Evolutionary conservation across 2,329 filamentous ascomycete species (phyloP).

Genomic region (Parascedosporium putredinis): DNA sequence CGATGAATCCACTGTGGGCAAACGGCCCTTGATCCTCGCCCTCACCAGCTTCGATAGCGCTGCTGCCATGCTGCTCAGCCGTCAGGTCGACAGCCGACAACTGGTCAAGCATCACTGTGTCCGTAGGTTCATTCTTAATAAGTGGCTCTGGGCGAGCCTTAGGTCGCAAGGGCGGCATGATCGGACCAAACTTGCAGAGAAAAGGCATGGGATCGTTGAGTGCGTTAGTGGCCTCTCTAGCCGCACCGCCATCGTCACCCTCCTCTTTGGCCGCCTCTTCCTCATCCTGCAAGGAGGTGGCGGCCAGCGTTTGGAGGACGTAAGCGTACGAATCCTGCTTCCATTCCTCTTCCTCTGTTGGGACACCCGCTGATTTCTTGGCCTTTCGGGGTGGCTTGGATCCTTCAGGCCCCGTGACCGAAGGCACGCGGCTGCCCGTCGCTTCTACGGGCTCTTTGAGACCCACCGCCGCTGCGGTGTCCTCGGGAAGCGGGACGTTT

Average conservation of each 20-base stretch:
- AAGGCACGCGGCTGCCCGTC: not conserved
- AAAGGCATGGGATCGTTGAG: conserved; percentile 7
- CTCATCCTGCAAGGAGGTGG: conserved; percentile 2
- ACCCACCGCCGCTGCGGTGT: not conserved
- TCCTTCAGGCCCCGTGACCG: conserved; percentile 17
- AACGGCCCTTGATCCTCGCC: conserved; percentile 27
- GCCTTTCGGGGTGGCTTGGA: conserved; percentile 18
- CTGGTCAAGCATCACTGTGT: conserved; percentile 23
- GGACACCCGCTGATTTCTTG: conserved; percentile 18
- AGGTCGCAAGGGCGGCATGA: conserved; percentile 42
- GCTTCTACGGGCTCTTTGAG: not conserved
- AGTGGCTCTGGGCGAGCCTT: conserved; percentile 17
- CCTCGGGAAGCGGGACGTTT: conserved; percentile 13
- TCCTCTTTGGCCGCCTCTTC: conserved; percentile 14
- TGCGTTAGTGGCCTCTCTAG: conserved; percentile 9
- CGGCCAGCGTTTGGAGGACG: conserved; percentile 5
- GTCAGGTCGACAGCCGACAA: conserved; percentile 35
- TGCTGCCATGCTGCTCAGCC: conserved; percentile 14
- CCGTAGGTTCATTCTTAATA: conserved; percentile 32
- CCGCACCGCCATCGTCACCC: conserved; percentile 11
- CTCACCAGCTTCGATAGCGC: conserved; percentile 19
- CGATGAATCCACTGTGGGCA: conserved; percentile 46
- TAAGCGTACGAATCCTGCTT: conserved; percentile 3
- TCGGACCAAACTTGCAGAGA: conserved; percentile 54
- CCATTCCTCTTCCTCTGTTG: conserved; percentile 2